phyloP scores from a whole-genome alignment of 2,329 filamentous ascomycete species.

The Claviceps sp. region DNA sequence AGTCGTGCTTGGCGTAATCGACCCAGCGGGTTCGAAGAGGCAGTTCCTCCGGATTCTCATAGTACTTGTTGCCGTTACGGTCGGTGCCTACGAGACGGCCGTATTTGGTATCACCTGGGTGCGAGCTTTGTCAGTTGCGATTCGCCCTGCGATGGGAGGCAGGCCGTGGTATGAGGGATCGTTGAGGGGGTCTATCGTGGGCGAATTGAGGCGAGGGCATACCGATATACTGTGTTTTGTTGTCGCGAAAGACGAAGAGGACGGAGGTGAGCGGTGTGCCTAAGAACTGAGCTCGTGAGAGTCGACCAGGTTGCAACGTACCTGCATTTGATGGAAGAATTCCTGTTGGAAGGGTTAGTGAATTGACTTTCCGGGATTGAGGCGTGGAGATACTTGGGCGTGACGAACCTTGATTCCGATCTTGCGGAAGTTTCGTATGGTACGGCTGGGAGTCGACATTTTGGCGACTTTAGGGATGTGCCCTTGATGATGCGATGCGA shows the following conservation, averaged over 20 bases:
- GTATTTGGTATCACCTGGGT: slow-evolving; percentile 87
- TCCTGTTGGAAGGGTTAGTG: slow-evolving; percentile 41
- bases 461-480: slow-evolving; percentile 19
- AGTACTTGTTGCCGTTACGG: slow-evolving; percentile 94
- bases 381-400: background rate
- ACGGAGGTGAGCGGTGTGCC: background rate
- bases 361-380: background rate
- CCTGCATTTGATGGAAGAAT: slow-evolving; percentile 83
- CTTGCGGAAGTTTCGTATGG: slow-evolving; percentile 72
- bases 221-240: slow-evolving; percentile 40
- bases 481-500: slow-evolving; percentile 7
- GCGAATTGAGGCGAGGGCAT: slow-evolving; percentile 10
- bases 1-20: slow-evolving; percentile 84
- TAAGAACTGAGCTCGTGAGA: slow-evolving; percentile 7
- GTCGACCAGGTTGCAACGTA: slow-evolving; percentile 35
- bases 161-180: background rate
- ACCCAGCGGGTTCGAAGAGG: slow-evolving; percentile 96
- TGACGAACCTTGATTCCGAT: slow-evolving; percentile 69
- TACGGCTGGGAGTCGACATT: slow-evolving; percentile 89
- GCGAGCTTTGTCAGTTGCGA: background rate
- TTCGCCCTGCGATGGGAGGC: background rate
- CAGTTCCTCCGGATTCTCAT: slow-evolving; percentile 88
- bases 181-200: background rate
- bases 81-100: slow-evolving; percentile 76
- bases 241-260: background rate